A percentile compares a stretch with the other conserved stretches of the same genome.
Conservation (phyloP, 345 rosid genomes). For the Balakata baccata region DNA sequence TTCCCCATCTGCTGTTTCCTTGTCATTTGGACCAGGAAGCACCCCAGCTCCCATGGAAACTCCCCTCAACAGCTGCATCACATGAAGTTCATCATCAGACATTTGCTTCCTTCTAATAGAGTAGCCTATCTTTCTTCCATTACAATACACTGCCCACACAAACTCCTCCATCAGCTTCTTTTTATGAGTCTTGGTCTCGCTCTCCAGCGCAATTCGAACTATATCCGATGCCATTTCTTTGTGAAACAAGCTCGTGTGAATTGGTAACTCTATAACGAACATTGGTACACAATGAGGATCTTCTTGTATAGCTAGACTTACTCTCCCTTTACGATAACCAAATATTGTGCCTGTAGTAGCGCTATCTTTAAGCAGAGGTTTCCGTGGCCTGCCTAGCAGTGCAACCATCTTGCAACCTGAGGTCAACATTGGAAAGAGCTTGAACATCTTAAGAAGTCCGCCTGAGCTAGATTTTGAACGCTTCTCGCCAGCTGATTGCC, state of each 20-base stretch:
- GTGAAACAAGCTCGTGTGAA: conserved; percentile 61
- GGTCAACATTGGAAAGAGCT: conserved; percentile 88
- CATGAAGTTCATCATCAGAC: conserved; percentile 84
- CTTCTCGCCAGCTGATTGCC: conserved; percentile 46
- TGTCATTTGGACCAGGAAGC: conserved; percentile 61
- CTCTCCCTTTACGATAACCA: conserved; percentile 81
- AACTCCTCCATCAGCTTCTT: conserved; percentile 79
- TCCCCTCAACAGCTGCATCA: conserved; percentile 75
- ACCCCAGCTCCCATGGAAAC: conserved; percentile 99
- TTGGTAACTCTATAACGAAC: conserved; percentile 84
- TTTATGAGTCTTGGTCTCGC: conserved; percentile 75
- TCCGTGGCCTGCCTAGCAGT: conserved; percentile 62
- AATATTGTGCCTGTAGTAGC: conserved; percentile 85
- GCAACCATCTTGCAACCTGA: conserved; percentile 97
- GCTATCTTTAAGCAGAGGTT: conserved; percentile 67
- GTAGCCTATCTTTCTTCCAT: conserved; percentile 83
- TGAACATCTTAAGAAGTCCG: conserved; percentile 73
- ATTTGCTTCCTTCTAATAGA: conserved; percentile 79
- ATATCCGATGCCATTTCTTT: conserved; percentile 94
- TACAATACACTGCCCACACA: conserved; percentile 93
- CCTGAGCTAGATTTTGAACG: conserved; percentile 49
- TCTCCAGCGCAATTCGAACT: conserved; percentile 78
- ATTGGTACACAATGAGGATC: conserved; percentile 81
- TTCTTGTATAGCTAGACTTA: conserved; percentile 80
- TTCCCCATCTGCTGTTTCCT: conserved; percentile 59